phyloP scores from a whole-genome alignment of 192 early-diverging fungal genomes.

The Rhizophagus clarus region DNA sequence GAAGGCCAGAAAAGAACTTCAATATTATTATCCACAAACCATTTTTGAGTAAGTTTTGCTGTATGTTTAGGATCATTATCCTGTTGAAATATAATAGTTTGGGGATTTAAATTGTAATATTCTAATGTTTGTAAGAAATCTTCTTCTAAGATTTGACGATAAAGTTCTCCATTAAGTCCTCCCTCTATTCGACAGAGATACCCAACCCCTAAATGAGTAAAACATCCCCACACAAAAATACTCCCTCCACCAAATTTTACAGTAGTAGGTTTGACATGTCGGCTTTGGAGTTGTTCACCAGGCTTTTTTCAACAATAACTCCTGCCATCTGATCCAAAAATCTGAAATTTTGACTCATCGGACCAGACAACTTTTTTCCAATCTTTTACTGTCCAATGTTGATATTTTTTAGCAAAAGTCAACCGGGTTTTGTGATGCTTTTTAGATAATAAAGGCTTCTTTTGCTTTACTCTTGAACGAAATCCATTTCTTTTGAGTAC shows the following conservation, averaged over 20 bases:
- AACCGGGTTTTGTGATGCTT: neutral
- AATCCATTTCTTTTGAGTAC: constrained; percentile 8
- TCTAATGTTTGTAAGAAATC: constrained; percentile 28
- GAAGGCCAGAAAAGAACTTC: neutral
- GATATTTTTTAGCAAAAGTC: constrained; percentile 29
- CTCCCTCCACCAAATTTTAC: constrained; percentile 11
- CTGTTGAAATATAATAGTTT: constrained; percentile 37
- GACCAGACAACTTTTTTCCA: too few species aligned
- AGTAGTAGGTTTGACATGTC: neutral
- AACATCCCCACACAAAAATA: constrained; percentile 30
- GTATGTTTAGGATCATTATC: too few species aligned
- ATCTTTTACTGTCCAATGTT: constrained; percentile 35
- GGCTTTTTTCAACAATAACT: too few species aligned
- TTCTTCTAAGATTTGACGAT: constrained; percentile 31
- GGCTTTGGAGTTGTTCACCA: constrained; percentile 4
- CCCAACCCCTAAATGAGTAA: constrained; percentile 32
- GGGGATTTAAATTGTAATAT: constrained; percentile 22
- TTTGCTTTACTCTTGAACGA: neutral
- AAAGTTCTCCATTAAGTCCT: constrained; percentile 20
- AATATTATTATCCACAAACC: neutral
- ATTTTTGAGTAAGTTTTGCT: neutral
- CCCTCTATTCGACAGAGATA: constrained; percentile 30
- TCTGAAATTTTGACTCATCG: too few species aligned
- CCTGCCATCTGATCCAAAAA: too few species aligned
- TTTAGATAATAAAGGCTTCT: neutral